A percentile compares a stretch with the other conserved stretches of the same genome.
Conservation (phyloP, 345 rosid species). For the Arabis hirsuta region DNA sequence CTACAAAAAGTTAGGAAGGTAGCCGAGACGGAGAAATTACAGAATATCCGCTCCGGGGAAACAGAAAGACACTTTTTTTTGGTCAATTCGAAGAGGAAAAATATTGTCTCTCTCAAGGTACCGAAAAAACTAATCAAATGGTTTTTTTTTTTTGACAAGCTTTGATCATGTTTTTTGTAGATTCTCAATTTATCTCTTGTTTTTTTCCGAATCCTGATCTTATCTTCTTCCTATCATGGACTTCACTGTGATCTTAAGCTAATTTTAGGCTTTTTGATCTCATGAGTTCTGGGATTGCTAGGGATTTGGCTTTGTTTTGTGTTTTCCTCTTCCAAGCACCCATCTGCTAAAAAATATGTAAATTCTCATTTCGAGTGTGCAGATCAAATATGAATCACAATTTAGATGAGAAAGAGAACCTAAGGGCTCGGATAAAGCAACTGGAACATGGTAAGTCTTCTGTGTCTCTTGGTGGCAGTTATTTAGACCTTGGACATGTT, state of each 20-base stretch:
- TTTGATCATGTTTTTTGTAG: too few relatives aligned
- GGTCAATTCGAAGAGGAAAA: too few relatives aligned
- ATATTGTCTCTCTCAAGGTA: too few relatives aligned
- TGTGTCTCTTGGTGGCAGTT: neutral
- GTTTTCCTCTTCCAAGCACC: neutral
- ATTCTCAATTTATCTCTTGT: too few relatives aligned
- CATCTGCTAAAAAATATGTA: conserved; percentile 1
- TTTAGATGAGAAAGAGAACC: conserved; percentile 51
- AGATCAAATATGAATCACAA: conserved; percentile 59
- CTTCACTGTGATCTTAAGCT: neutral
- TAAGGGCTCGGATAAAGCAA: conserved; percentile 71
- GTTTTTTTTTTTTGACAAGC: too few relatives aligned
- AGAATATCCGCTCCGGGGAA: too few relatives aligned
- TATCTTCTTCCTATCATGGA: too few relatives aligned
- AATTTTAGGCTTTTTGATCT: neutral
- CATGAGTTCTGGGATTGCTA: conserved; percentile 14
- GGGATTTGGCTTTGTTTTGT: neutral
- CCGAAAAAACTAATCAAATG: too few relatives aligned
- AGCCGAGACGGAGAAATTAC: too few relatives aligned
- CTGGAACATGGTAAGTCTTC: conserved; percentile 65
- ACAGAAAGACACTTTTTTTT: too few relatives aligned
- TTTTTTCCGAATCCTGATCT: too few relatives aligned
- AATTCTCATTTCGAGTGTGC: neutral
- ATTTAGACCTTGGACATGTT: conserved; percentile 9
- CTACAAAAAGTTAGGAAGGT: too few relatives aligned